These are phyloP conservation scores for Orbilia brochopaga DNA, from an alignment of 2,329 filamentous ascomycete genomes.

Conservation along the genomic window DNA sequence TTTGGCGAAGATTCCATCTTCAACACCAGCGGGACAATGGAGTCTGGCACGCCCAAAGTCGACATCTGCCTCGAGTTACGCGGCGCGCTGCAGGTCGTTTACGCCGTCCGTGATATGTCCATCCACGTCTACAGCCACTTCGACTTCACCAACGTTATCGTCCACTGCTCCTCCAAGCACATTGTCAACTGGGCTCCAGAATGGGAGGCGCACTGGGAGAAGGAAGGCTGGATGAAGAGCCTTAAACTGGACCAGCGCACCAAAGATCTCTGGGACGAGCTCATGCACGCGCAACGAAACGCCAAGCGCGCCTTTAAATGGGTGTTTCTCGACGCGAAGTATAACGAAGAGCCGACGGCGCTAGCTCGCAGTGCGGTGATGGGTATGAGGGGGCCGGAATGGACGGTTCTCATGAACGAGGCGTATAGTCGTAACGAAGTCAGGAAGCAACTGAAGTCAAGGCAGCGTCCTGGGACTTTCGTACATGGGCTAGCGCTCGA, in stretches of 20 bases:
- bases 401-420: slow-evolving; percentile 25
- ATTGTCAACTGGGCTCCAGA: slow-evolving; percentile 28
- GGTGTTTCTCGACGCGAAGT: slow-evolving; percentile 15
- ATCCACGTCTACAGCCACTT: slow-evolving; percentile 24
- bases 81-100: slow-evolving; percentile 23
- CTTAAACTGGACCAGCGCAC: slow-evolving; percentile 24
- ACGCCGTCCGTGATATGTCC: slow-evolving; percentile 30
- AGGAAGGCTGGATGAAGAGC: slow-evolving; percentile 23
- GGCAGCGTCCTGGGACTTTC: slow-evolving; percentile 18
- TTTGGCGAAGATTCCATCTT: slow-evolving; percentile 36
- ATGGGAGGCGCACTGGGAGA: slow-evolving; percentile 22
- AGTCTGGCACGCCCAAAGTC: neutral
- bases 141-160: slow-evolving; percentile 38
- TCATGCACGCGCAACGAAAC: slow-evolving; percentile 21
- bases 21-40: slow-evolving; percentile 38
- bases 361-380: slow-evolving; percentile 10
- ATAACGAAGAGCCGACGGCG: slow-evolving; percentile 27
- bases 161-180: slow-evolving; percentile 34
- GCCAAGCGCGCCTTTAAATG: slow-evolving; percentile 28
- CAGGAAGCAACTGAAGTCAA: slow-evolving; percentile 9
- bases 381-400: slow-evolving; percentile 7
- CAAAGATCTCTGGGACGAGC: slow-evolving; percentile 38
- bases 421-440: slow-evolving; percentile 7
- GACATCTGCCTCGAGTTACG: slow-evolving; percentile 29
- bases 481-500: slow-evolving; percentile 33